These are phyloP conservation scores for Lasiodiplodia theobromae DNA, from an alignment of 2,329 filamentous ascomycete species.

Conservation along the genomic window DNA sequence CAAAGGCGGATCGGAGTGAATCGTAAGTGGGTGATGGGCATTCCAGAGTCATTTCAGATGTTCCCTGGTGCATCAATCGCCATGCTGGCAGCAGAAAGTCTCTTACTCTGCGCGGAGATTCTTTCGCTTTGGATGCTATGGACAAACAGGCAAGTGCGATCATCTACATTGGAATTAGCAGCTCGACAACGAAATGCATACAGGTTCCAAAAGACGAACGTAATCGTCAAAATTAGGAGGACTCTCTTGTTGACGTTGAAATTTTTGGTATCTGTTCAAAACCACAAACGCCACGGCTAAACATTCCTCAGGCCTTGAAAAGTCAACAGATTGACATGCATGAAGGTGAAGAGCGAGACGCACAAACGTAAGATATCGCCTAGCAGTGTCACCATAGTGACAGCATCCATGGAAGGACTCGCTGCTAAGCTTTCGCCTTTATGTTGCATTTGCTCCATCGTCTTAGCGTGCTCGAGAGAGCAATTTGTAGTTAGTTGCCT, in stretches of 20 bases:
- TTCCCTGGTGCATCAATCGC: slow-evolving; percentile 6
- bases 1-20: slow-evolving; percentile 42
- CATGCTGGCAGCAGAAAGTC: slow-evolving; percentile 14
- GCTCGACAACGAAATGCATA: not conserved
- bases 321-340: not conserved
- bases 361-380: slow-evolving; percentile 42
- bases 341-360: not conserved
- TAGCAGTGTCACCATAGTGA: slow-evolving; percentile 39
- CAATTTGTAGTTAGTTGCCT: not conserved
- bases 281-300: slow-evolving; percentile 45
- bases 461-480: not conserved
- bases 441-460: not conserved
- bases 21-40: slow-evolving; percentile 44
- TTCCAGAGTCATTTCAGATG: slow-evolving; percentile 32
- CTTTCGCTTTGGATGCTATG: slow-evolving; percentile 18
- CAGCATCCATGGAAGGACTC: not conserved
- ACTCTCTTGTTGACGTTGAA: slow-evolving; percentile 21
- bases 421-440: not conserved
- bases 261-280: slow-evolving; percentile 43
- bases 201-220: not conserved
- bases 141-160: slow-evolving; percentile 20
- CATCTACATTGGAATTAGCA: slow-evolving; percentile 4
- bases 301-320: slow-evolving; percentile 38
- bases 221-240: not conserved
- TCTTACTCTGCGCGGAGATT: not conserved